Conservation (phyloP, 805 yeast genomes). For the Suhomyces prunicola region DNA sequence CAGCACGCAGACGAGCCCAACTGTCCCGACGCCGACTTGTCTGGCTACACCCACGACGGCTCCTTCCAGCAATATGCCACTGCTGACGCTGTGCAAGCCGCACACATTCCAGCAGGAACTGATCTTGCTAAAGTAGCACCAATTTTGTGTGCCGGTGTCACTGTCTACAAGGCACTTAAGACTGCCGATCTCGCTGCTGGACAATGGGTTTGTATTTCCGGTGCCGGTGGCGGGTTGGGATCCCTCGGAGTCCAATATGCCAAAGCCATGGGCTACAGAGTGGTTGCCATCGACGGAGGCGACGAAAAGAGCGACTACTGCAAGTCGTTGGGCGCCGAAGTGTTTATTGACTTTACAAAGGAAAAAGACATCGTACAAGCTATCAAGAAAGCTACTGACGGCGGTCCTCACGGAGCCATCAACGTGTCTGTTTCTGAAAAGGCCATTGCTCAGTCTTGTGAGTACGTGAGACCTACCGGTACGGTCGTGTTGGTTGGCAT, state of each 20-base stretch:
- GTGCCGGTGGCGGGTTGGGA: slow-evolving; percentile 84
- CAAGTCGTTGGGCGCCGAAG: slow-evolving; percentile 26
- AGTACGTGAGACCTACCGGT: slow-evolving; percentile 40
- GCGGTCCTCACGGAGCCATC: slow-evolving; percentile 76
- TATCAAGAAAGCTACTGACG: slow-evolving; percentile 55
- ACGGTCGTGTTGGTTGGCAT: slow-evolving; percentile 45
- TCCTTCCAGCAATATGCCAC: slow-evolving; percentile 67
- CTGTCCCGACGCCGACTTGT: slow-evolving; percentile 64
- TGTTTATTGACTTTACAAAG: slow-evolving; percentile 28
- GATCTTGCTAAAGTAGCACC: slow-evolving; percentile 59
- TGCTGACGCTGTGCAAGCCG: slow-evolving; percentile 64
- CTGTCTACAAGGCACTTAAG: slow-evolving; percentile 66
- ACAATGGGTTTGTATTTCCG: slow-evolving; percentile 71
- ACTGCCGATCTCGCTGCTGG: slow-evolving; percentile 58
- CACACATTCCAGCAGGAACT: slow-evolving; percentile 52
- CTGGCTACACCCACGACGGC: slow-evolving; percentile 75
- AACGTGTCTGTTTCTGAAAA: slow-evolving; percentile 71
- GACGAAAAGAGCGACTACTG: slow-evolving; percentile 52
- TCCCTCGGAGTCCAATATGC: slow-evolving; percentile 74
- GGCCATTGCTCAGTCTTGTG: slow-evolving; percentile 54
- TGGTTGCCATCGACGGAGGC: slow-evolving; percentile 73
- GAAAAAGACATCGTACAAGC: slow-evolving; percentile 54
- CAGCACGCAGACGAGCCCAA: slow-evolving; percentile 43
- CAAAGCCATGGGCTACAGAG: slow-evolving; percentile 67
- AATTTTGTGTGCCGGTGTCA: slow-evolving; percentile 64